Evolutionary conservation across 2,329 filamentous ascomycete genomes (phyloP).

Genomic region (Didymella keratinophila): DNA sequence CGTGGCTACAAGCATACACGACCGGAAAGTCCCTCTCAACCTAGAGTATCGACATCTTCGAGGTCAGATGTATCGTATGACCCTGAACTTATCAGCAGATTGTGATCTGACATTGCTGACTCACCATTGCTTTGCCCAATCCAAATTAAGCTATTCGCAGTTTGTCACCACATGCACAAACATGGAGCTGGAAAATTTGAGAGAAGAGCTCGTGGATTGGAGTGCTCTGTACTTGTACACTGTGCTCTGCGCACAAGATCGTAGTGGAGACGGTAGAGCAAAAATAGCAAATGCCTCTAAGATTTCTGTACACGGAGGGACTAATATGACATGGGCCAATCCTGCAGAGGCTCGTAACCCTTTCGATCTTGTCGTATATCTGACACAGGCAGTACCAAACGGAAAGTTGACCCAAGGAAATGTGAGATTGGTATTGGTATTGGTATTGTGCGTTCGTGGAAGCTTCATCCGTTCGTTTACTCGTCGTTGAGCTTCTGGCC

Average conservation of each 20-base stretch:
- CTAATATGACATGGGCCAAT: conserved; percentile 48
- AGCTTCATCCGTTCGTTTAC: conserved; percentile 34
- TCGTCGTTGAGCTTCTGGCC: conserved; percentile 44
- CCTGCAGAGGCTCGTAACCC: conserved; percentile 34
- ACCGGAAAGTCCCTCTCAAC: background rate
- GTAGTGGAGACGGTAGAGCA: conserved; percentile 27
- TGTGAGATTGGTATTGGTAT: conserved; percentile 40
- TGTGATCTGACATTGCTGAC: conserved; percentile 14
- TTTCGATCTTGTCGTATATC: conserved; percentile 39
- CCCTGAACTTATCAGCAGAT: conserved; percentile 5
- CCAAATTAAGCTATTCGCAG: background rate
- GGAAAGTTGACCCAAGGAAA: conserved; percentile 49
- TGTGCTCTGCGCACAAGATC: conserved; percentile 26
- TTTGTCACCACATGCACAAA: conserved; percentile 10
- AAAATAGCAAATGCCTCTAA: conserved; percentile 45
- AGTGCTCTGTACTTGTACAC: conserved; percentile 34
- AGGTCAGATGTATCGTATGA: too few relatives aligned
- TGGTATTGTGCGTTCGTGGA: conserved; percentile 42
- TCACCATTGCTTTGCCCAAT: conserved; percentile 8
- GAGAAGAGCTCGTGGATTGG: conserved; percentile 31
- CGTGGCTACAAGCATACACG: too few relatives aligned
- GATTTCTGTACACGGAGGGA: conserved; percentile 50
- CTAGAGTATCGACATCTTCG: background rate
- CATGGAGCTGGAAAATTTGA: background rate
- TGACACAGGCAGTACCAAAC: conserved; percentile 50